These are phyloP conservation scores for Ceratobasidium theobromae DNA, from an alignment of 1,284 basidiomycete genomes.

Conservation along the genomic window DNA sequence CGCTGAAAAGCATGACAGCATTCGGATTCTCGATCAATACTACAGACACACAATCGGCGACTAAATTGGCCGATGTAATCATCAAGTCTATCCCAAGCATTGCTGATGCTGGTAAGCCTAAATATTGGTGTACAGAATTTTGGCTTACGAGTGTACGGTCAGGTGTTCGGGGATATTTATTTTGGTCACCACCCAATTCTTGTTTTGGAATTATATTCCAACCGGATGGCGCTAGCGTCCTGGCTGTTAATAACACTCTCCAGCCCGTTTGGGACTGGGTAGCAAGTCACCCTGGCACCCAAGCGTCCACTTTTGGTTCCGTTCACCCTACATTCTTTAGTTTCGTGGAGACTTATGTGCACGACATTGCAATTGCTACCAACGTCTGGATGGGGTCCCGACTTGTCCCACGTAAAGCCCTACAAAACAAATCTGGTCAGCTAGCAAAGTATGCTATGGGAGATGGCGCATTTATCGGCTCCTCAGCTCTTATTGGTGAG, in stretches of 20 bases:
- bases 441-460: background rate
- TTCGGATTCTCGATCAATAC: background rate
- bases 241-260: background rate
- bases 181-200: background rate
- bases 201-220: background rate
- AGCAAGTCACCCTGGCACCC: background rate
- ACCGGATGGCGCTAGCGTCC: background rate
- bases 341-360: background rate
- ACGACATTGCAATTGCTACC: background rate
- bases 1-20: background rate
- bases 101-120: conserved; percentile 1
- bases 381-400: background rate
- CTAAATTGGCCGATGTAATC: background rate
- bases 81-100: background rate
- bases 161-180: background rate
- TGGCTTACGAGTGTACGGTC: background rate
- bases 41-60: background rate
- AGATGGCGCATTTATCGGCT: background rate
- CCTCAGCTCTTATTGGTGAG: background rate
- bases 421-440: background rate
- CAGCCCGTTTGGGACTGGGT: background rate
- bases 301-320: background rate
- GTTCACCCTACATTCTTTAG: background rate
- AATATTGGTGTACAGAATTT: background rate
- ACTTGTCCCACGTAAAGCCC: background rate